These are phyloP conservation scores for Nicotiana tomentosiformis DNA, from an alignment of 257 asterid genomes.

Conservation along the genomic window DNA sequence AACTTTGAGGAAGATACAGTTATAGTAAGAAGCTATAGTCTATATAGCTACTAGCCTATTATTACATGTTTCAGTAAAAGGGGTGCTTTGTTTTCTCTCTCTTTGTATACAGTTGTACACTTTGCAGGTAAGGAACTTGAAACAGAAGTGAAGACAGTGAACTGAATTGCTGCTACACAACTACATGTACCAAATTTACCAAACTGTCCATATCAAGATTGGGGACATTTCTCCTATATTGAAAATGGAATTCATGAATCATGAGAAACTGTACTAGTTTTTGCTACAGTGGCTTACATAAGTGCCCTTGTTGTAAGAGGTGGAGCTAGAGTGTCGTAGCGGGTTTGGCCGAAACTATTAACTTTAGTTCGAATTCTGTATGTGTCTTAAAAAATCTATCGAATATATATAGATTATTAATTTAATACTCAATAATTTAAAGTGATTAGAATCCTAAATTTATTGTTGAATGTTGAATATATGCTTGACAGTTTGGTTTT, in stretches of 20 bases:
- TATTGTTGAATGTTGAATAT: neutral
- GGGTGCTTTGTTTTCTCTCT: slow-evolving; percentile 29
- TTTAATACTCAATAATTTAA: fast-evolving
- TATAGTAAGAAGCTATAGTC: slow-evolving; percentile 11
- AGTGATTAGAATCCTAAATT: neutral
- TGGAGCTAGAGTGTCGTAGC: too few species aligned
- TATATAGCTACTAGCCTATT: neutral
- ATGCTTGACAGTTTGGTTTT: neutral
- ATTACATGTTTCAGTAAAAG: slow-evolving; percentile 12
- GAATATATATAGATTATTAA: neutral
- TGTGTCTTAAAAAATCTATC: neutral
- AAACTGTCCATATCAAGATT: slow-evolving; percentile 49
- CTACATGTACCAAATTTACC: slow-evolving; percentile 45
- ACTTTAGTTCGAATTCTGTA: too few species aligned
- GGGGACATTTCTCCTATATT: slow-evolving; percentile 15
- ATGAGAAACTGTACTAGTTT: neutral
- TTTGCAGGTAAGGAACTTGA: slow-evolving; percentile 29
- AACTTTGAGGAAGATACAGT: slow-evolving; percentile 16
- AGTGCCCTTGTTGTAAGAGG: neutral
- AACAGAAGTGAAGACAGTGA: slow-evolving; percentile 56
- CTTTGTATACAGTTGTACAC: neutral
- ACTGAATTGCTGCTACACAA: slow-evolving; percentile 18
- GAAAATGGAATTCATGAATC: slow-evolving; percentile 5
- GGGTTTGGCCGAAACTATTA: too few species aligned
- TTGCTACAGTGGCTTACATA: neutral